A percentile compares a stretch with the other conserved stretches of the same genome.
These are phyloP conservation scores for Tetracladium maxilliforme DNA, from an alignment of 2,329 filamentous ascomycete genomes.

Conservation along the genomic window DNA sequence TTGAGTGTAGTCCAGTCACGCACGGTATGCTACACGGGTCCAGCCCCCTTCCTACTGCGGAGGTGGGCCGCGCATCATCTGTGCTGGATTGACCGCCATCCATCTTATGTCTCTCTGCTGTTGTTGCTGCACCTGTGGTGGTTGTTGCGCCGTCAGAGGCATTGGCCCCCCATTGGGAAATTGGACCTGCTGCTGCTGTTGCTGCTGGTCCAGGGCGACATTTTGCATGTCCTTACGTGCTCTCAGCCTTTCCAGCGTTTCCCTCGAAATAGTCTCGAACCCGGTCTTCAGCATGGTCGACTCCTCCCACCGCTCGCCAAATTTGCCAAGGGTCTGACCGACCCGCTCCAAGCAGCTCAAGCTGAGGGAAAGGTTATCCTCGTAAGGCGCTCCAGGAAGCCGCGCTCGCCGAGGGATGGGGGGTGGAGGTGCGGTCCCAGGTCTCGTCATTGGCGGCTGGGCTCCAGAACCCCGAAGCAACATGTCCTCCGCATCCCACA, in stretches of 20 bases:
- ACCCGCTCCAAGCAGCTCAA: slow-evolving; percentile 38
- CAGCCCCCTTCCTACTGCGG: too few relatives aligned
- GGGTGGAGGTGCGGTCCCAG: slow-evolving; percentile 34
- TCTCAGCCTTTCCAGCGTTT: slow-evolving; percentile 26
- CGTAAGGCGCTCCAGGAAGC: too few relatives aligned
- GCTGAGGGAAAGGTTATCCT: slow-evolving; percentile 39
- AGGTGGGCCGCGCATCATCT: too few relatives aligned
- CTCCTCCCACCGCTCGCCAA: slow-evolving; percentile 44
- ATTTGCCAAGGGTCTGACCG: slow-evolving; percentile 35
- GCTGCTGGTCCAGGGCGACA: slow-evolving; percentile 2
- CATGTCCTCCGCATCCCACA: slow-evolving; percentile 40
- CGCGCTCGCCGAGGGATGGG: slow-evolving; percentile 22
- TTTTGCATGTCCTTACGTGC: slow-evolving; percentile 18
- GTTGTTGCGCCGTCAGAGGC: not conserved
- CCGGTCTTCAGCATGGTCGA: slow-evolving; percentile 34
- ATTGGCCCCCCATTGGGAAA: not conserved
- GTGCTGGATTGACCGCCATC: too few relatives aligned
- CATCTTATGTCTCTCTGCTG: too few relatives aligned
- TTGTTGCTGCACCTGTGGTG: too few relatives aligned
- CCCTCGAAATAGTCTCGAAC: slow-evolving; percentile 33
- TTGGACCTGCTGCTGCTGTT: slow-evolving; percentile 1
- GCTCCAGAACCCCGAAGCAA: slow-evolving; percentile 27
- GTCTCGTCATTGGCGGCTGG: slow-evolving; percentile 13
- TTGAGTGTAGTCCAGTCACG: too few relatives aligned
- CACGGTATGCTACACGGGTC: too few relatives aligned